Base-by-base conservation (phyloP, 2,329 filamentous ascomycete species). In the Ilyonectria destructans region DNA sequence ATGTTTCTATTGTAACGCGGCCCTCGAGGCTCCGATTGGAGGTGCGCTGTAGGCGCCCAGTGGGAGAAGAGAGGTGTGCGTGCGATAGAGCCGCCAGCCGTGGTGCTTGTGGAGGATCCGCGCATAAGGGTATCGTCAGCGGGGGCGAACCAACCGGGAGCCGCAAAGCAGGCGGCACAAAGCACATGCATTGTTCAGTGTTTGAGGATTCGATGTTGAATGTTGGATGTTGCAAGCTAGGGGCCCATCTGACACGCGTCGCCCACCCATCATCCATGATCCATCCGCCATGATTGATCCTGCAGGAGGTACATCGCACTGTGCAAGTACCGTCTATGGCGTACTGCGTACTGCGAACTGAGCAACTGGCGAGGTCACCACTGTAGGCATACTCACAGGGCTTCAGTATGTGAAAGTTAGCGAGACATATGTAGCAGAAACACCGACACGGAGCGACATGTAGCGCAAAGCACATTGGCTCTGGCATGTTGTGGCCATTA, bases 191-290 rank as follows among this genome's bases (percentile, higher is more conserved):
- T 52, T 33, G 29, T 26, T 8, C 40, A 37, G 56, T 40, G 56
- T 57, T 51, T 57, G 60, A 49, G 43, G 37, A n/a, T 31, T 40
- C 29, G 10, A 62, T 13, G 37, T n/a, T 57, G 48, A 21, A 45
- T 54, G 56, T 45, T 46, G 40, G 56, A 37, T 45, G 56, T 59
- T 49, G 52, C 49, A 54, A 26, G 23, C 29, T 60, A 71, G 68
- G 69, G 74, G 75, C 65, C 29, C 29, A 67, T 71, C 64, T 71
- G 73, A 75, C 73, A 75, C 73, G 73, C 73, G 73, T 75, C 73
- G 33, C 33, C 40, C 17, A 65, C 65, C 57, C 43, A 59, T 57
- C 63, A 67, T 46, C 19, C 26, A 45, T 49, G 48, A 65, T 62
- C 56, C 56, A 33, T 6, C 12, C 21, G 17, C 13, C 15, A 19